These are phyloP conservation scores for Ailanthus altissimus DNA, from an alignment of 345 rosid genomes.

Conservation along the genomic window DNA sequence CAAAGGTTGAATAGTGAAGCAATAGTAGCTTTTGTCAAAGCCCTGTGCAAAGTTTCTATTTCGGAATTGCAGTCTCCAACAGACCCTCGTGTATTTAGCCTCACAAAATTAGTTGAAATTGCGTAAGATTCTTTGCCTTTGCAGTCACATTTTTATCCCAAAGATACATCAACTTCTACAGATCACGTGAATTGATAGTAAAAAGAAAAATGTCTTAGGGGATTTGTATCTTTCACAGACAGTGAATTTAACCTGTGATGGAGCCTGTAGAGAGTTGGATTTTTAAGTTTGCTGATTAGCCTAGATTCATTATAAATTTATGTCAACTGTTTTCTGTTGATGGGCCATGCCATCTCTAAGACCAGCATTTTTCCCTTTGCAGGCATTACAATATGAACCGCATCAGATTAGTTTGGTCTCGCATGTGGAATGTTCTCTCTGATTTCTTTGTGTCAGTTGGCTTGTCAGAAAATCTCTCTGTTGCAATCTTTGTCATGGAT, in stretches of 20 bases:
- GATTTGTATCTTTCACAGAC: neutral
- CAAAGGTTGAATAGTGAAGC: constrained; percentile 92
- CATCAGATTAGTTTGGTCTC: constrained; percentile 96
- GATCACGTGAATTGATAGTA: neutral
- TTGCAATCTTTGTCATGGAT: constrained; percentile 97
- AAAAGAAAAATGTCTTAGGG: neutral
- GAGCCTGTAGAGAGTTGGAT: constrained; percentile 2
- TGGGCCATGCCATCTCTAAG: neutral
- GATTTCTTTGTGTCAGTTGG: constrained; percentile 96
- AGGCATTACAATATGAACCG: constrained; percentile 98
- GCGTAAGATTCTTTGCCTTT: constrained; percentile 59
- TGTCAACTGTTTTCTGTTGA: neutral
- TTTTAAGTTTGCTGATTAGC: neutral
- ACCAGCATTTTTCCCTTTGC: constrained; percentile 33
- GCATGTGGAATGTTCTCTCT: constrained; percentile 93
- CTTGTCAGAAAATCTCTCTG: constrained; percentile 92
- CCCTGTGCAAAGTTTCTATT: constrained; percentile 93
- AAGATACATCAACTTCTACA: neutral
- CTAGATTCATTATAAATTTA: constrained; percentile 1
- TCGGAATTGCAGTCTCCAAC: constrained; percentile 94
- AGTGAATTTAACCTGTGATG: neutral
- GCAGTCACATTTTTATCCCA: neutral
- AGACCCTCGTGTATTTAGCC: constrained; percentile 99
- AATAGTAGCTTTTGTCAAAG: constrained; percentile 90
- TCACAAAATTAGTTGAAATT: constrained; percentile 92